Evolutionary conservation across 225 moss, liverwort and hornwort species (phyloP), one percentile per base, ranked within the genome.

Genomic region (Physcomitrium patens): DNA sequence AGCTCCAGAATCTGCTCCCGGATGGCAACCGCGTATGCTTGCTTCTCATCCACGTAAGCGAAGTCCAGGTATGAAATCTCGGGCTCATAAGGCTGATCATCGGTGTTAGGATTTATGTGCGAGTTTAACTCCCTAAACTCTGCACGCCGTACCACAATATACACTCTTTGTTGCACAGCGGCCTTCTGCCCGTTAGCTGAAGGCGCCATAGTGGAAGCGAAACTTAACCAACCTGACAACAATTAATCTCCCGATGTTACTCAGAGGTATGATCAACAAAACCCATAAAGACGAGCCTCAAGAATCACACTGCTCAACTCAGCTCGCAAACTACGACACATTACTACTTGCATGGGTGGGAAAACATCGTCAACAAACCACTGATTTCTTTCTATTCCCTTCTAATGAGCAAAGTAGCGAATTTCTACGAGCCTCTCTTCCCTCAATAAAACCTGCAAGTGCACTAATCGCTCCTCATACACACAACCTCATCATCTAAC

Each of bases 1-100:
- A 86, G 83, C 78, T 86, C 83, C 14, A 77, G 68, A 68, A 86
- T 83, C 71, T 86, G 86, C 70, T 83, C 83, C 46, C 80, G 83
- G 47, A 83, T 83, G 5, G 83, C 83, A 58, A 83, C 83, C 10
- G 83, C 83, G 55, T 80, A 86, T 55, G 86, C 86, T 45, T 86
- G 86, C 44, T 78, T 83, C 71, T 86, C 80, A 48, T 86, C 86
- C 7, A 61, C 10, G 12, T 80, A 86, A n/a, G 83, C 80, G 44
- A 75, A 77, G 58, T 80, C 83, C 47, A 86, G 71, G 22, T 80
- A 80, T 18, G 83, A 78, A 63, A 86, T 78, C 71, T 83, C 80
- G 10, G 86, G 86, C 56, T 86, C 82, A 49, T 86, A 82, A 12
- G 79, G 70, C 45, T 86, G 82, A 46, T 80, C 70, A 31, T 82